Percentiles rank a stretch among this genome's conserved stretches.
Conservation (phyloP, 2,329 filamentous ascomycete species). For the Colletotrichum tabaci region DNA sequence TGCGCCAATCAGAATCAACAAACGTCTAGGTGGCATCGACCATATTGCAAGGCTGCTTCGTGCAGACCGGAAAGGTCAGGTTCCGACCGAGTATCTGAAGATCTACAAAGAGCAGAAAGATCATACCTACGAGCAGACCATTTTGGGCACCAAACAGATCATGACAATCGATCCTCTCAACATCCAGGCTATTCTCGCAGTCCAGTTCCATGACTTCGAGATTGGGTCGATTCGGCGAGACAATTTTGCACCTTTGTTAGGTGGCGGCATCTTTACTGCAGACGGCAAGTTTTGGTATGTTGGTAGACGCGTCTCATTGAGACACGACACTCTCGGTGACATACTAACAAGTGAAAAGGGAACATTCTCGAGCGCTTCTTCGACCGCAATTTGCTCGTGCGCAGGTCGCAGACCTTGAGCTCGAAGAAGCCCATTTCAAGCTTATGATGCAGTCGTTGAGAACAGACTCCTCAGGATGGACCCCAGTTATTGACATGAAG, state of each 20-base stretch:
- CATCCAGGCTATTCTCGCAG: conserved; percentile 68
- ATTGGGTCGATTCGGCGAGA: conserved; percentile 53
- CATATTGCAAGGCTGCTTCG: not conserved
- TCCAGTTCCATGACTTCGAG: conserved; percentile 65
- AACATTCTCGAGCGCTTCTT: conserved; percentile 56
- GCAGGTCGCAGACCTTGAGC: conserved; percentile 47
- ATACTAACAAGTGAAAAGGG: conserved; percentile 24
- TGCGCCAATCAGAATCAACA: not conserved
- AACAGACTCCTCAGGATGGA: conserved; percentile 43
- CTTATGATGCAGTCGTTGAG: conserved; percentile 43
- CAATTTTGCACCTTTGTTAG: conserved; percentile 57
- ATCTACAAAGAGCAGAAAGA: too few species aligned
- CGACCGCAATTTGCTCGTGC: conserved; percentile 51
- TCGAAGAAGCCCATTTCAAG: conserved; percentile 19
- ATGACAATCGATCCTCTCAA: conserved; percentile 62
- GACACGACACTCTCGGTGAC: too few species aligned
- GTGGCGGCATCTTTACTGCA: conserved; percentile 63
- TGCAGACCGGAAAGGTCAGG: too few species aligned
- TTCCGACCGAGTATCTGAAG: too few species aligned
- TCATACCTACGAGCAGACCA: too few species aligned
- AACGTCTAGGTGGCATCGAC: not conserved
- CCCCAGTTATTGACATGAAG: conserved; percentile 56
- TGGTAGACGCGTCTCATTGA: too few species aligned
- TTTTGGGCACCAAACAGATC: too few species aligned
- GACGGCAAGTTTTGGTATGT: conserved; percentile 60